Conservation (phyloP, 352 stramenopile species). For the Globisporangium carolinianum region DNA sequence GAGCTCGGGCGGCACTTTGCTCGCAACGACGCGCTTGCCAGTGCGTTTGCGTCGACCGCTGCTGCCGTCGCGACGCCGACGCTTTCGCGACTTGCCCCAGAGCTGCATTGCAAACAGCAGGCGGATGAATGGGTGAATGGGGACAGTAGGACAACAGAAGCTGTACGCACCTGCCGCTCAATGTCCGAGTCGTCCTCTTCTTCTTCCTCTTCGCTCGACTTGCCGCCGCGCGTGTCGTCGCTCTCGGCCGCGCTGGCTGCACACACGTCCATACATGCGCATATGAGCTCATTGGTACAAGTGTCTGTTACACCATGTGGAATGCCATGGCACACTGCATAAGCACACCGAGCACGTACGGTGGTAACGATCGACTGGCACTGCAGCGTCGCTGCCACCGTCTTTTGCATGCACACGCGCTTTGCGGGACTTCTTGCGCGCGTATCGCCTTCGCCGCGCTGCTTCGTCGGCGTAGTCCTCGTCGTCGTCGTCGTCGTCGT, state of each 20-base stretch:
- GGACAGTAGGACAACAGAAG: neutral
- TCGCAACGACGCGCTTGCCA: slow-evolving; percentile 57
- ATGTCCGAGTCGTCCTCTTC: slow-evolving; percentile 83
- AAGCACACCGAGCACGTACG: neutral
- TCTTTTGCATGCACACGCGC: neutral
- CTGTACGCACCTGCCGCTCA: slow-evolving; percentile 38
- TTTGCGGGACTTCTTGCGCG: slow-evolving; percentile 1
- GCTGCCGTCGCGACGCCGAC: slow-evolving; percentile 24
- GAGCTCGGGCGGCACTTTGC: slow-evolving; percentile 73
- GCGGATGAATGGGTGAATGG: too few relatives aligned
- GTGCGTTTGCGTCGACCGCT: slow-evolving; percentile 23
- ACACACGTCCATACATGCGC: too few relatives aligned
- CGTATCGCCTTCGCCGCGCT: neutral
- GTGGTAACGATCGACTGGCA: neutral
- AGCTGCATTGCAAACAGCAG: slow-evolving; percentile 18
- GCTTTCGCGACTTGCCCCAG: slow-evolving; percentile 68
- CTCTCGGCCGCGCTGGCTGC: slow-evolving; percentile 26
- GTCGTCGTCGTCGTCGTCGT: slow-evolving; percentile 10
- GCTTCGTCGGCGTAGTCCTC: slow-evolving; percentile 6
- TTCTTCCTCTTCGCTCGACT: slow-evolving; percentile 61
- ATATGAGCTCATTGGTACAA: too few relatives aligned
- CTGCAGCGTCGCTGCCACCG: neutral
- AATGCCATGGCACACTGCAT: neutral
- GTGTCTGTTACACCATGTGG: too few relatives aligned
- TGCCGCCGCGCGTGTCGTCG: slow-evolving; percentile 51